Evolutionary conservation across 306 rosid genomes (phyloP), one percentile per base, ranked within the genome.

Genomic region (Castanea mollissima): DNA sequence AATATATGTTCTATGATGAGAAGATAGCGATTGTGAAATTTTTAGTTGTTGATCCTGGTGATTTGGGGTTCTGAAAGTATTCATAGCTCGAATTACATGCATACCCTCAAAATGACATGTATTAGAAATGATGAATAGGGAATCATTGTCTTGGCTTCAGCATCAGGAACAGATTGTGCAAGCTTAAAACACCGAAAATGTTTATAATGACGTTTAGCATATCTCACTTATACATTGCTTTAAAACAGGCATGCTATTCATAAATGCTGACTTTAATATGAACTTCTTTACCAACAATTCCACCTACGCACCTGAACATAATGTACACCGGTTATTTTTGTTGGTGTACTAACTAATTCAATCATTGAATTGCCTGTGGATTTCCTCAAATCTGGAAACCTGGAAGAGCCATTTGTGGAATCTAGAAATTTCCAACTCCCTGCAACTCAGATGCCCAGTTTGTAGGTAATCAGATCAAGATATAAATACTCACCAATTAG

Each of bases 261-360:
- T 55, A 25, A 75, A 80, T 70, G 57, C 78, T 12, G 73, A 76
- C 57, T 73, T 85, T 67, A 29, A 79, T 73, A 65, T 75, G 54
- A 78, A 46, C 71, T n/a, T 51, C 57, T 76, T n/a, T 62, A 41
- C 21, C 4, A 4, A 19, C 69, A 27, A 77, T 44, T 80, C 72
- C 81, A 81, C 51, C 73, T 49, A 67, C 92, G 87, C 87, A 95
- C 99, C 99, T 95, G 99, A 83, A 95, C 91, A 79, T 95, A 95
- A 88, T 93, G 98, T 76, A 95, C 97, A 6, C 99, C 99, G 14
- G 86, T 89, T 89, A 95, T 91, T 91, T 95, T 95, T 82, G 99
- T 93, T 34, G 93, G 96, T 2, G 93, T 84, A 82, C 97, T 95
- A 76, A 90, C 89, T 87, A 95, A 90, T 85, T 95, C 99, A 63